Evolutionary conservation across 169 alveolate species (phyloP), one percentile per base, ranked within the genome.

Genomic region (Cryptosporidium sp.): DNA sequence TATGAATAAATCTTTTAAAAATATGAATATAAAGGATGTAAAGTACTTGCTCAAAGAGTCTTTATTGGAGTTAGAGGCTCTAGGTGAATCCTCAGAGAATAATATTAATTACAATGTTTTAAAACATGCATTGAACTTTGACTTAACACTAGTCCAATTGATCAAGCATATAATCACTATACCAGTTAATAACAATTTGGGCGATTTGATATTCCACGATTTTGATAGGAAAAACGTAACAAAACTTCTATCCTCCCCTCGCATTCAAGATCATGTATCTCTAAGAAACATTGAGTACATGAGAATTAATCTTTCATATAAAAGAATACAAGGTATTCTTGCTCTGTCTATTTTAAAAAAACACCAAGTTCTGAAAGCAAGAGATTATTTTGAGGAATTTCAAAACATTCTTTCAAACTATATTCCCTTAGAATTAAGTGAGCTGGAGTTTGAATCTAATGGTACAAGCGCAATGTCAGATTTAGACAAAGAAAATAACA

Each of bases 71-170:
- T 52, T 62, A 2, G 75, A 41, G 21, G 18, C 55, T 41, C 37
- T 37, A 21, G 62, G 67, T 2, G 35, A 23, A n/a, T 26, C 62
- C 10, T 52, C 59, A 0, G 71, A 51, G 14, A 29, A 26, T 18
- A 6, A 21, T 3, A 50, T 73, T 23, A 48, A 23, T 31, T 73
- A 50, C 31, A 52, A 73, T 29, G 18, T 69, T 39, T 59, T 73
- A 73, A 73, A 73, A n/a, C 86, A 73, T 43, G 86, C 86, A 52
- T 62, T 73, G 50, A 73, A 71, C 48, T 73, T 55, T 52, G 86
- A 73, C 5, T 58, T 73, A n/a, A 41, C 70, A 2, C 35, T 73
- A 16, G 16, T 73, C 1, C 86, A 73, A 23, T 39, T 73, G 18
- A 21, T 80, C 14, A 80, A 80, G 18, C 89, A 80, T 48, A 33